Evolutionary conservation across 352 stramenopile species (phyloP).

Genomic region (Pythium grandisporangium): DNA sequence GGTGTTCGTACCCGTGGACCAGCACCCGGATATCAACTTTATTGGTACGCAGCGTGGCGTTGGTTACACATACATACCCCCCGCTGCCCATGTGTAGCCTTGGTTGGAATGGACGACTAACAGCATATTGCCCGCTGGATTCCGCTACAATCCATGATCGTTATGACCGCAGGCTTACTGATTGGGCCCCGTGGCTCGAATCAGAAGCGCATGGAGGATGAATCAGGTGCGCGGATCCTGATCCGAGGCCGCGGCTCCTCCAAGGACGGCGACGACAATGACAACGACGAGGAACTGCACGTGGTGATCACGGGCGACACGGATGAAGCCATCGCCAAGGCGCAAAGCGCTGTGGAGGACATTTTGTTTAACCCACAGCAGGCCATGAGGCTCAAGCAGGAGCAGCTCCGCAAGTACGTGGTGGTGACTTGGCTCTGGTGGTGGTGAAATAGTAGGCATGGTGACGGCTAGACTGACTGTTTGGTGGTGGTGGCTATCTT

Average conservation of each 20-base stretch:
- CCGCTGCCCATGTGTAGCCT: too few species aligned
- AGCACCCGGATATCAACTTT: conserved; percentile 92
- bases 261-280: conserved; percentile 76
- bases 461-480: too few species aligned
- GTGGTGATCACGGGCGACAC: conserved; percentile 88
- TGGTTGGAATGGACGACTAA: not conserved
- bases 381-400: conserved; percentile 86
- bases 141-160: too few species aligned
- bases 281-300: conserved; percentile 86
- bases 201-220: conserved; percentile 90
- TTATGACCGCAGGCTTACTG: conserved; percentile 72
- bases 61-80: too few species aligned
- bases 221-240: conserved; percentile 85
- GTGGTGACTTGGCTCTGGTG: too few species aligned
- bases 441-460: too few species aligned
- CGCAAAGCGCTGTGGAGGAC: conserved; percentile 80
- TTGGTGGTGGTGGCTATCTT: not conserved
- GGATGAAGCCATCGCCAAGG: conserved; percentile 81
- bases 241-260: conserved; percentile 86
- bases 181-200: conserved; percentile 88
- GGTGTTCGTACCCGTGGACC: conserved; percentile 87
- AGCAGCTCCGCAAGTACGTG: conserved; percentile 79
- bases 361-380: conserved; percentile 90
- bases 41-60: conserved; percentile 41
- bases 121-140: not conserved